These are phyloP conservation scores for Arabidopsis hybrid DNA, from an alignment of 441 rosid species.

Conservation along the genomic window DNA sequence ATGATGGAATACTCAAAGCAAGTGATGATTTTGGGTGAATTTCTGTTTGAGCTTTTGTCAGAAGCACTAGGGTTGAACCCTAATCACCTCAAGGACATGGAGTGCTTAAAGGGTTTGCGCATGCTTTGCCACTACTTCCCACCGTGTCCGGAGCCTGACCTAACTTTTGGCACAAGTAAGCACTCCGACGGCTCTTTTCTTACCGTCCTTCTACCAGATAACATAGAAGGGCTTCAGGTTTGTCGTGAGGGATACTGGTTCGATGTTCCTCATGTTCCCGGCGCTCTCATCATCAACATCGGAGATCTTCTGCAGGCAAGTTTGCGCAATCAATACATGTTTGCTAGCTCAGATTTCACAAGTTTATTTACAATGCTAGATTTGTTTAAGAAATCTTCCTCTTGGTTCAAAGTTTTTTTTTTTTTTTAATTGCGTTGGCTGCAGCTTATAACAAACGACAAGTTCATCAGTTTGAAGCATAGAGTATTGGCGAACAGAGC, in stretches of 20 bases:
- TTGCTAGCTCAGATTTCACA: neutral
- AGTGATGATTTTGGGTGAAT: constrained; percentile 48
- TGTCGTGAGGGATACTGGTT: constrained; percentile 33
- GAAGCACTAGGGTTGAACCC: constrained; percentile 66
- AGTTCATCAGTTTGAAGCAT: constrained; percentile 55
- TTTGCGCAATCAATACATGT: neutral
- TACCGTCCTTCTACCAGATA: constrained; percentile 39
- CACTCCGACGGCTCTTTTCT: constrained; percentile 39
- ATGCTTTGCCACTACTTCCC: constrained; percentile 48
- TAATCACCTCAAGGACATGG: constrained; percentile 54
- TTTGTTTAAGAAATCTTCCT: neutral
- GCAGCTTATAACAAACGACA: constrained; percentile 58
- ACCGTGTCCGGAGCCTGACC: constrained; percentile 43
- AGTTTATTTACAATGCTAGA: neutral
- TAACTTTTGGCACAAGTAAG: constrained; percentile 37
- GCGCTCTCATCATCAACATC: constrained; percentile 39
- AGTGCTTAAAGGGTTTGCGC: constrained; percentile 47
- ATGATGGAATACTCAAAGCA: constrained; percentile 50
- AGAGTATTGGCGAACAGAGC: constrained; percentile 54
- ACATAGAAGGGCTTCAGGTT: constrained; percentile 40
- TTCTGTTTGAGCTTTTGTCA: constrained; percentile 52
- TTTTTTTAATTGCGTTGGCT: neutral
- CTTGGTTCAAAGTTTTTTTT: neutral
- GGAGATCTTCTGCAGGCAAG: constrained; percentile 43
- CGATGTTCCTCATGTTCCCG: constrained; percentile 38